Evolutionary conservation across 2,329 filamentous ascomycete species (phyloP).

Genomic region (Xylaria sp.): DNA sequence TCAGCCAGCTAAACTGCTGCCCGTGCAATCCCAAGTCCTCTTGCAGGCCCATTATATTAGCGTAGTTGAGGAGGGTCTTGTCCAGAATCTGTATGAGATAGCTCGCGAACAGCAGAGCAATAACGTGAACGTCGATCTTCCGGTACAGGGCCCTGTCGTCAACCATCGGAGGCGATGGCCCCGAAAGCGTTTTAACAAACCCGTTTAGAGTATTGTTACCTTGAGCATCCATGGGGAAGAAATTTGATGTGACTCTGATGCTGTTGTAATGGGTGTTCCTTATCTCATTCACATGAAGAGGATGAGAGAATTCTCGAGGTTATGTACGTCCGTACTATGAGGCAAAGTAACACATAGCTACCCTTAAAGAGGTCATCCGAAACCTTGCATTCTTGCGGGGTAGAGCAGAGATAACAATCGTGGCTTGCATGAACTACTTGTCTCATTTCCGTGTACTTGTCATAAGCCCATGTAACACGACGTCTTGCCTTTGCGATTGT

Average conservation of each 20-base stretch:
- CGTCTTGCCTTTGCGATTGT: background rate
- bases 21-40: conserved; percentile 65
- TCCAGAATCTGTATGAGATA: conserved; percentile 74
- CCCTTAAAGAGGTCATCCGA: background rate
- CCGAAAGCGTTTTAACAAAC: background rate
- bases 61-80: conserved; percentile 74
- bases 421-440: background rate
- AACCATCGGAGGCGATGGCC: background rate
- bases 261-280: background rate
- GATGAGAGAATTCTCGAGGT: background rate
- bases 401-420: background rate
- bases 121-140: conserved; percentile 68
- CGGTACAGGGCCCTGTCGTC: conserved; percentile 44
- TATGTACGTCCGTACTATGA: background rate
- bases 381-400: background rate
- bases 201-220: background rate
- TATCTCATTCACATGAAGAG: background rate
- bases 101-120: conserved; percentile 70
- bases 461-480: conserved; percentile 12
- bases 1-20: conserved; percentile 72
- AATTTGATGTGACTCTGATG: background rate
- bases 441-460: background rate
- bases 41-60: conserved; percentile 72
- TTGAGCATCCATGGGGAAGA: background rate
- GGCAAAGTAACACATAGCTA: background rate